Evolutionary conservation across 805 yeast genomes (phyloP), one percentile per base, ranked within the genome.

Genomic region (Isabelozyma heimii): DNA sequence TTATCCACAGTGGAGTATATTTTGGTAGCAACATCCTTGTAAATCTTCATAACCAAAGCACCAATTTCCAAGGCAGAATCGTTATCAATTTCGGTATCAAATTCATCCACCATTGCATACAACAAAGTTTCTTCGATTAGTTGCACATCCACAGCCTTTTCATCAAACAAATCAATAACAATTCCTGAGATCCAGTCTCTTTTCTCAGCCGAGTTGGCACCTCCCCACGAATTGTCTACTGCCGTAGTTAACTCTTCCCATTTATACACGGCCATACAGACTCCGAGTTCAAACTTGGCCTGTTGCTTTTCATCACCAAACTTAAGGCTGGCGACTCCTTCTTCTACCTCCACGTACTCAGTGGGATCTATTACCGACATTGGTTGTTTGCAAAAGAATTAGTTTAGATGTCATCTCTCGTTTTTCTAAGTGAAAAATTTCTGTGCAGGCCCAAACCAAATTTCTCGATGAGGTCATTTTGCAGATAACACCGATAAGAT

Each of bases 171-270:
- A 35, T 90, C 97, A 27, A 91, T 80, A 2, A 92, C 81, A 12
- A 89, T 72, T 4, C 89, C 95, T 4, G 89, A 82, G 54, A 92
- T 79, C 99, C 99, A 94, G 65, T 94, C 99, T 61, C 99, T 79
- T 66, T 94, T 94, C 37, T 89, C 97, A 0, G 79, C 82, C 12
- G 96, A 85, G 35, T 89, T 87, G 12, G 97, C 84, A 1, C 99
- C 99, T 51, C 99, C 99, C 98, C 99, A 94, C 28, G 77, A 74
- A 64, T 89, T 90, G 5, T 83, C 95, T 8, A 94, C 98, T 0
- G 99, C 99, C 1, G 88, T 86, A 43, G 81, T 77, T 45, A 94
- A 72, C 20, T 87, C 91, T 51, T 91, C 94, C 99, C 99, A 94
- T 50, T 80, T 77, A 65, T 91, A 83, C n/a, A 94, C 69, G 35